Evolutionary conservation across 176 grass and related monocot species (phyloP).

Genomic region (Chloris gayana): DNA sequence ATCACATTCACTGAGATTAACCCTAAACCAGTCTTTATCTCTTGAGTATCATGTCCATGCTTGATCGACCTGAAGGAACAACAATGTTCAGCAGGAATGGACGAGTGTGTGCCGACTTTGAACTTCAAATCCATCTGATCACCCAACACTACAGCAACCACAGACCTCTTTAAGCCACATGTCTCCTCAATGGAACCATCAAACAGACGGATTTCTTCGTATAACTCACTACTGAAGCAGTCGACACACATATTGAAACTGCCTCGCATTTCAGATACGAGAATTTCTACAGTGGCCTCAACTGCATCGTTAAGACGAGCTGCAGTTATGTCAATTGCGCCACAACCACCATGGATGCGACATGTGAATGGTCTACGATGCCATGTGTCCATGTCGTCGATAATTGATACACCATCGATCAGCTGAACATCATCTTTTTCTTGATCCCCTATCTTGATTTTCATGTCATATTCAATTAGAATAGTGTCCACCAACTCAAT

Average conservation of each 20-base stretch:
- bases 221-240: slow-evolving; percentile 9
- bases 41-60: not conserved
- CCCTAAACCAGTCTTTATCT: not conserved
- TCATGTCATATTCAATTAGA: not conserved
- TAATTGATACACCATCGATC: not conserved
- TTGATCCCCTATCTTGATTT: not conserved
- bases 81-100: not conserved
- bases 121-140: not conserved
- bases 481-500: not conserved
- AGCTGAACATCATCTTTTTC: not conserved
- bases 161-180: not conserved
- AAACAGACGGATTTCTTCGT: slow-evolving; percentile 18
- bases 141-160: not conserved
- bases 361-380: not conserved
- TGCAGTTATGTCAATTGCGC: not conserved
- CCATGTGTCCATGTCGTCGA: not conserved
- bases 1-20: not conserved
- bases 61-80: not conserved
- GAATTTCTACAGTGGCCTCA: slow-evolving; percentile 10
- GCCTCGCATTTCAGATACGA: slow-evolving; percentile 9
- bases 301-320: not conserved
- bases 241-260: not conserved
- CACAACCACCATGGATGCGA: not conserved
- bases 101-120: not conserved
- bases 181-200: slow-evolving; percentile 3